Base-by-base conservation (phyloP, 2,329 filamentous ascomycete species). In the Sclerotinia spermophila region DNA sequence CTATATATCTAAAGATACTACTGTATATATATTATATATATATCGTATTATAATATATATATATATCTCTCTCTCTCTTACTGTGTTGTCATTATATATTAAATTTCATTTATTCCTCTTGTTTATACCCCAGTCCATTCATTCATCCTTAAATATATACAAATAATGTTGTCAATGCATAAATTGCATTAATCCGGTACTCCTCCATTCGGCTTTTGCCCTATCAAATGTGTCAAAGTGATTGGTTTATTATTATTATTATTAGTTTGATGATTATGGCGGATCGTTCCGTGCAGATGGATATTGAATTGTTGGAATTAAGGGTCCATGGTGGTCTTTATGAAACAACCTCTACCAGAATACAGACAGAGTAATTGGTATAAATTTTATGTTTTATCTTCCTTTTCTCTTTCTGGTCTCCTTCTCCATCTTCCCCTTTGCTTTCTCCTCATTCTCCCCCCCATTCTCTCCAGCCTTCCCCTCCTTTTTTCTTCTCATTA, bases 241-340 rank as follows among this genome's bases (percentile, higher is more conserved):
- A 62, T 45, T 62, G 59, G 40, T 45, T 45, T 24, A 33, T 33
- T 13, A 13, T 30, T n/a, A n/a, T n/a, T n/a, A n/a, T n/a, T n/a
- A n/a, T n/a, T n/a, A n/a, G n/a, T n/a, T n/a, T n/a, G n/a, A 38
- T 64, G 55, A 38, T 38, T 7, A 38, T 38, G 33, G 17, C 61
- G 61, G 61, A 38, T 19, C 61, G 61, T 24, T 51, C 61, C 61
- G 61, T 65, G 17, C 17, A n/a, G n/a, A n/a, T n/a, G n/a, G n/a
- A n/a, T n/a, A 65, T 51, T 15, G 27, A 7, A 48, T 27, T 35
- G 60, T 33, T 48, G 48, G 60, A n/a, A 48, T 48, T 19, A 45
- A 48, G 60, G 60, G 60, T 64, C 48, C 13, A 42, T 13, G 40
- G 40, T 42, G n/a, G n/a, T 27, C 24, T 48, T 64, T 62, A 17